Conservation (phyloP, 148 eudicot genomes). For the Camellia granthamiana region DNA sequence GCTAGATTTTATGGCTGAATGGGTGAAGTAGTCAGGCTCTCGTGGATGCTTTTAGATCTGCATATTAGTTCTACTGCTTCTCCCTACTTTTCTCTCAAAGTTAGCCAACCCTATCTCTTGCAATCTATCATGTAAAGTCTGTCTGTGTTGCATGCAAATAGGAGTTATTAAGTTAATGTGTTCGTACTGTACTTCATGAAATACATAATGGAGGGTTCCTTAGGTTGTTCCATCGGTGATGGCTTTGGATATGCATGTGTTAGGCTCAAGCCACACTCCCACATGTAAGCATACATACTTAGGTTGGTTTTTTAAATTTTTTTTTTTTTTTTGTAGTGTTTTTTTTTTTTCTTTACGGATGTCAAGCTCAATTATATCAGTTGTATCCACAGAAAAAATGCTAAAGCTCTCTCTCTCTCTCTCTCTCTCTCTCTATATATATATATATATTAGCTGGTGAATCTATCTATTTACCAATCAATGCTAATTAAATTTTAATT, state of each 20-base stretch:
- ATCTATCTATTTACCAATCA: not conserved
- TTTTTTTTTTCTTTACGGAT: no score
- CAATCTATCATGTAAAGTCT: not conserved
- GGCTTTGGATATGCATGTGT: not conserved
- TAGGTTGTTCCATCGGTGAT: not conserved
- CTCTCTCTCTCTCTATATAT: not conserved
- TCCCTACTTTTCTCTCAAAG: not conserved
- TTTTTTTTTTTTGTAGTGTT: no score
- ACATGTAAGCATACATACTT: not conserved
- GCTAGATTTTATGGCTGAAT: no score
- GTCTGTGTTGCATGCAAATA: not conserved
- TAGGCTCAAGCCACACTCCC: not conserved
- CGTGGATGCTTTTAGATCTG: no score
- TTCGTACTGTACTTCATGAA: no score
- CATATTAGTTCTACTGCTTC: not conserved
- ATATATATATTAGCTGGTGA: not conserved
- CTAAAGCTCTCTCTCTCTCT: not conserved
- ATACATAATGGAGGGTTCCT: no score
- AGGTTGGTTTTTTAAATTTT: not conserved
- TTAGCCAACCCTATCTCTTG: not conserved
- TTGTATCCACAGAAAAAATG: no score
- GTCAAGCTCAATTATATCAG: no score
- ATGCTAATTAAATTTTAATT: not conserved
- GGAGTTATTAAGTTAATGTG: not conserved
- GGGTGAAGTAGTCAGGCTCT: no score